Base-by-base conservation (phyloP, 1,284 basidiomycete species). In the Trametes polyzona region DNA sequence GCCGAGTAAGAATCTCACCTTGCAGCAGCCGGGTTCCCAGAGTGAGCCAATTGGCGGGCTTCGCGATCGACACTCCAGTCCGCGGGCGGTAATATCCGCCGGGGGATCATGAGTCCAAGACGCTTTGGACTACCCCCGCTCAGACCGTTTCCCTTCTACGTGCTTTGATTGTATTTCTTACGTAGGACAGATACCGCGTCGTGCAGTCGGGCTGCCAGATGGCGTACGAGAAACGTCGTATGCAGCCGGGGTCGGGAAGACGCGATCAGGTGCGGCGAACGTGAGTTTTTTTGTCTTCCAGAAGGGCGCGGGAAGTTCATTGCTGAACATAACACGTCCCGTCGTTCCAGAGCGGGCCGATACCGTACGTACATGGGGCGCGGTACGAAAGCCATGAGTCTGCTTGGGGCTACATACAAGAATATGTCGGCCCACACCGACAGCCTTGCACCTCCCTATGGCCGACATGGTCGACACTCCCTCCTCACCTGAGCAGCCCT, bases 261-360 rank as follows among this genome's bases (percentile, higher is more conserved):
- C 21, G 46, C 23, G 30, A 43, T 42, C 39, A 35, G 36, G 40
- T 40, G 33, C 37, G 39, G 39, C 26, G 37, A 30, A 43, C 46
- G 53, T 55, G 53, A 55, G 53, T 55, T 21, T 48, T 55, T 41
- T 14, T 37, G 48, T 48, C 23, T 47, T 47, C 53, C 23, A 27
- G 37, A 35, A 35, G 32, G 19, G 19, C 27, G 16, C 26, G 33
- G 21, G 24, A 30, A 19, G 32, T 33, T 14, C 19, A 36, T 14
- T 42, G 33, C 46, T 55, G 24, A 48, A 29, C 23, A 12, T 14
- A 10, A 27, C 24, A 27, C 23, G 32, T 30, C 23, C 26, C 37
- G 47, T 35, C 23, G 32, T 30, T 29, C 26, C 37, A 54, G 52
- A 23, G 35, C 52, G 36, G 44, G 19, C 44, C 29, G 37, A 21